Conservation (phyloP, 192 early-diverging fungal genomes). For the Dispira simplex region DNA sequence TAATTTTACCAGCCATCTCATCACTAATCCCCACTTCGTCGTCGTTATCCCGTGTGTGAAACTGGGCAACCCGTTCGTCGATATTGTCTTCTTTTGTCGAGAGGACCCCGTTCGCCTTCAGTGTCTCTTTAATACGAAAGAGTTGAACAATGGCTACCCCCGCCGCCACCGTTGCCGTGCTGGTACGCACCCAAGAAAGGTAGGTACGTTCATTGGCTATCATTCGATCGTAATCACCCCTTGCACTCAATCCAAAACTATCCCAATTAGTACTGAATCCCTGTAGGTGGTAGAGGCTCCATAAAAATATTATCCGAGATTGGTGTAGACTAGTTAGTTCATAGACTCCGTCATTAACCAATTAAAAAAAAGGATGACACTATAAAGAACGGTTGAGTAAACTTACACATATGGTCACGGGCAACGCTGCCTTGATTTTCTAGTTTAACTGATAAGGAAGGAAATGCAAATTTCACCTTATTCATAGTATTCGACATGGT, state of each 20-base stretch:
- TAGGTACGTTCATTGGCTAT: conserved; percentile 65
- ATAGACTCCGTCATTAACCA: too few relatives aligned
- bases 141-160: conserved; percentile 50
- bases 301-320: too few relatives aligned
- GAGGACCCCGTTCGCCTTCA: not conserved
- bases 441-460: not conserved
- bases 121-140: conserved; percentile 16
- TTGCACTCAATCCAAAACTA: too few relatives aligned
- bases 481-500: too few relatives aligned
- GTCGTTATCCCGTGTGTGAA: not conserved
- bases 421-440: conserved; percentile 56
- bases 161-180: conserved; percentile 50
- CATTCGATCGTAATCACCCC: too few relatives aligned
- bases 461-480: too few relatives aligned
- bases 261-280: too few relatives aligned
- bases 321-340: too few relatives aligned
- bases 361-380: not conserved
- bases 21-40: conserved; percentile 19
- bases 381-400: not conserved
- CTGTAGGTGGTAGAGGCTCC: too few relatives aligned
- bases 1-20: conserved; percentile 26
- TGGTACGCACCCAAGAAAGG: conserved; percentile 61
- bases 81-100: not conserved
- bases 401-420: conserved; percentile 54
- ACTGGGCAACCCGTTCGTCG: not conserved